Percentiles rank a stretch among this genome's conserved stretches.
These are phyloP conservation scores for Metschnikowia lochheadii DNA, from an alignment of 805 yeast species.

Conservation along the genomic window DNA sequence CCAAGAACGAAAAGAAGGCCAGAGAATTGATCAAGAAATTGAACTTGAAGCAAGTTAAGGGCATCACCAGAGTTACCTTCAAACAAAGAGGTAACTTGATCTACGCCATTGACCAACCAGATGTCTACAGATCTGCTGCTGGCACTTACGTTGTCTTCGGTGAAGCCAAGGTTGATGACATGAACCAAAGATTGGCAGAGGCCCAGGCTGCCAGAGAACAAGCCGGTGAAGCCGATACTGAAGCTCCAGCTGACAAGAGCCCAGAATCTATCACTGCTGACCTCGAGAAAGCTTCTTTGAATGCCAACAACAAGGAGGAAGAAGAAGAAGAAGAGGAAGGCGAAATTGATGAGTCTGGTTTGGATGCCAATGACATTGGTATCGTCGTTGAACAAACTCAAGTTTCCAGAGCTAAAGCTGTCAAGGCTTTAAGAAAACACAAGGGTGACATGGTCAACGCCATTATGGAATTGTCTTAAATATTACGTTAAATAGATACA, in stretches of 20 bases:
- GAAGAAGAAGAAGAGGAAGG: constrained; percentile 62
- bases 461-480: constrained; percentile 70
- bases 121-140: constrained; percentile 87
- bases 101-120: constrained; percentile 88
- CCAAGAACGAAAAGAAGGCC: constrained; percentile 94
- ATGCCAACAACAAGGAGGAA: constrained; percentile 39
- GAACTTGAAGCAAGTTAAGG: constrained; percentile 85
- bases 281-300: constrained; percentile 61
- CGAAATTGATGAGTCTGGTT: constrained; percentile 80
- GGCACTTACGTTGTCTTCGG: constrained; percentile 97
- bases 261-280: constrained; percentile 82
- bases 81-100: constrained; percentile 88
- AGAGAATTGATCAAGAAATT: constrained; percentile 84
- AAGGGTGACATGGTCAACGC: constrained; percentile 95
- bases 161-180: constrained; percentile 95
- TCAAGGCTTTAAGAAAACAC: constrained; percentile 82
- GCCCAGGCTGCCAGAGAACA: constrained; percentile 72
- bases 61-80: constrained; percentile 93
- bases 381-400: constrained; percentile 89
- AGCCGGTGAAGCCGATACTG: constrained; percentile 38
- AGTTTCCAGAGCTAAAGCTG: constrained; percentile 86
- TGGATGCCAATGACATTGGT: constrained; percentile 76
- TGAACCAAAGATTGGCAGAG: constrained; percentile 81
- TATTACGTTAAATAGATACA: neutral
- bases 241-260: constrained; percentile 46